Base-by-base conservation (phyloP, 805 yeast species). In the Wickerhamiella azyma region DNA sequence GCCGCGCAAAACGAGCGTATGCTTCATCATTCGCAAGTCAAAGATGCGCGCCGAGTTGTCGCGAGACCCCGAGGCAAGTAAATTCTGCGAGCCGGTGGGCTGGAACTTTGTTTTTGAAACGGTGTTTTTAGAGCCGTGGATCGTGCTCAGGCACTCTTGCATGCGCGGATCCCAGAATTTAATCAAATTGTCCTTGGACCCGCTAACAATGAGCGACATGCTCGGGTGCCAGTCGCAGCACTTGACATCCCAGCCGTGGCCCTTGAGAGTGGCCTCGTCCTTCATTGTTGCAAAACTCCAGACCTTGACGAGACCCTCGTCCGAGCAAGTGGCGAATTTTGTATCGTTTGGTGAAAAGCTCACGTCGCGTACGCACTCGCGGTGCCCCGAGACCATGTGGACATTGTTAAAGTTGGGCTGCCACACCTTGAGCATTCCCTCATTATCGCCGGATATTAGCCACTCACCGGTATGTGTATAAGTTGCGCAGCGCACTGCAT, bases 191-290 rank as follows among this genome's bases (percentile, higher is more conserved):
- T 92, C 99, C 61, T 94, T 92, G 0, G 97, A 92, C 0, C 96
- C 99, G 52, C 88, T 75, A 0, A 82, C 96, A 43, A 92, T 72
- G 24, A 92, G 69, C 0, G 96, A 96, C 63, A 85, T 66, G 10
- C 72, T 70, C 5, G 94, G 84, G 63, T 92, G 99, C 99, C 99
- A 92, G 62, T 92, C 97, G 45, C 94, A 84, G 46, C 88, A 77
- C 60, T 92, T 92, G 18, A 92, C 96, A 64, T 92, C 99, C 99
- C 99, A 92, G 61, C 94, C 95, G 64, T 92, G 99, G 2, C 97
- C 97, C 19, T 77, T 72, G 46, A 92, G 68, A 0, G 76, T 70
- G 41, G 83, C 66, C 59, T 92, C 99, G 54, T 85, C 92, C 32
- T 92, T 92, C 58, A 81, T 84, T 58, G 84, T 81, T 10, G 55